Conservation (phyloP, 192 early-diverging fungal species). For the Gamsiella multidivaricata region DNA sequence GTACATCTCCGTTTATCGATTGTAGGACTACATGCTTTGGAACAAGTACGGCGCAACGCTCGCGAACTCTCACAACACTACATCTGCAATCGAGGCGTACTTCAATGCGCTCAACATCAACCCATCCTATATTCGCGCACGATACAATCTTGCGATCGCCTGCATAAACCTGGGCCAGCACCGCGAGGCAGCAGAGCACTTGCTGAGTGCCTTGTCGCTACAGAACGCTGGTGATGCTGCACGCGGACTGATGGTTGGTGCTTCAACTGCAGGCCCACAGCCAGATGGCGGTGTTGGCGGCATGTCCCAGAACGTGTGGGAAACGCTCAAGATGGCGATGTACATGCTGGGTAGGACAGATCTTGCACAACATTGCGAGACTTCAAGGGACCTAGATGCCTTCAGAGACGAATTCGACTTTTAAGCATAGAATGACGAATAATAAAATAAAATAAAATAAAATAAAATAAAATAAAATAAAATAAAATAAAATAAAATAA, state of each 20-base stretch:
- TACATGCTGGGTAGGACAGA: conserved; percentile 83
- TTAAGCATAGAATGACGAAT: conserved; percentile 40
- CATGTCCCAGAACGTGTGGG: conserved; percentile 86
- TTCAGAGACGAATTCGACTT: conserved; percentile 92
- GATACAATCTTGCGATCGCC: conserved; percentile 95
- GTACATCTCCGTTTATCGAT: not conserved
- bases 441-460: not conserved
- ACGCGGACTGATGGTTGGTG: conserved; percentile 39
- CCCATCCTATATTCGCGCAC: conserved; percentile 93
- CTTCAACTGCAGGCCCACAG: conserved; percentile 46
- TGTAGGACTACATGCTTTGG: conserved; percentile 92
- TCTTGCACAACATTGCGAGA: conserved; percentile 83
- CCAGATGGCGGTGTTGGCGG: conserved; percentile 57
- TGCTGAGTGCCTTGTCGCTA: conserved; percentile 86
- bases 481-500: too few species aligned
- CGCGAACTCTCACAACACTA: conserved; percentile 85
- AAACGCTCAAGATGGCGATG: conserved; percentile 80
- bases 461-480: too few species aligned
- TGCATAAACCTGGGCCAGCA: conserved; percentile 92
- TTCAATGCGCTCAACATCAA: conserved; percentile 94
- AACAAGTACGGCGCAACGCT: conserved; percentile 97
- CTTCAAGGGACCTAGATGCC: conserved; percentile 74
- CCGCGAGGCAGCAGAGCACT: conserved; percentile 90
- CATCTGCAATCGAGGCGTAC: conserved; percentile 91
- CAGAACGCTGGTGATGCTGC: conserved; percentile 73